Evolutionary conservation across 768 basidiomycete genomes (phyloP).

Genomic region (Lactarius hengduanensis): DNA sequence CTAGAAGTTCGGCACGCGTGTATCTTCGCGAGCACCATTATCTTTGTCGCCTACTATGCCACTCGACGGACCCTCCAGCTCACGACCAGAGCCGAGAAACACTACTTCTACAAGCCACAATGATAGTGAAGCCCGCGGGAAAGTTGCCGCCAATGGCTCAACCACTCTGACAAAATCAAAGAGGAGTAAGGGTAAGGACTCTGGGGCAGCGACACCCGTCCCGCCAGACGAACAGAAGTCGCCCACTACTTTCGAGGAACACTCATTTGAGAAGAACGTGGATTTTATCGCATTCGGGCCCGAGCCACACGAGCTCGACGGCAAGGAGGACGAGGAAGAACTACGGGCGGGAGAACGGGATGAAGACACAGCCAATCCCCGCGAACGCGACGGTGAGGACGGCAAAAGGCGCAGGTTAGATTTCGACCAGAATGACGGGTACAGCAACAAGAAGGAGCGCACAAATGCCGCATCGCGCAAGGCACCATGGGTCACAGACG

Average conservation of each 20-base stretch:
- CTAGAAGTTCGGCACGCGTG: neutral
- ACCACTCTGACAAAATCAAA: constrained; percentile 5
- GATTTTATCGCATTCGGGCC: constrained; percentile 23
- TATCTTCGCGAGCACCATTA: neutral
- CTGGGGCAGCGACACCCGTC: constrained; percentile 14
- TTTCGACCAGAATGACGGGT: constrained; percentile 49
- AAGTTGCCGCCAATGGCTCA: neutral
- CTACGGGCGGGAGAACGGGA: constrained; percentile 25
- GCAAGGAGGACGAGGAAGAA: constrained; percentile 10
- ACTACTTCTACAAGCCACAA: neutral
- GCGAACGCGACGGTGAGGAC: constrained; percentile 32
- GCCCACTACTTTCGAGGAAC: neutral
- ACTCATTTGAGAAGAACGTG: constrained; percentile 20
- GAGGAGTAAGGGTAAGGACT: constrained; percentile 10
- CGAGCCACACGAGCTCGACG: constrained; percentile 29
- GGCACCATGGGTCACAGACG: constrained; percentile 60
- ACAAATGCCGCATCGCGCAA: constrained; percentile 52
- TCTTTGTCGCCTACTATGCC: constrained; percentile 10
- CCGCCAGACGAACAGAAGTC: neutral
- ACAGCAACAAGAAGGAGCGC: constrained; percentile 53
- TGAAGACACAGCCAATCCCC: constrained; percentile 13
- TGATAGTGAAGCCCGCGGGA: neutral
- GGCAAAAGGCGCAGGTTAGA: constrained; percentile 50
- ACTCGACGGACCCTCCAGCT: neutral
- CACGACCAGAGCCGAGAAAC: neutral